Conservation (phyloP, 2,329 filamentous ascomycete species). For the Phyllosticta paracitricarpa region DNA sequence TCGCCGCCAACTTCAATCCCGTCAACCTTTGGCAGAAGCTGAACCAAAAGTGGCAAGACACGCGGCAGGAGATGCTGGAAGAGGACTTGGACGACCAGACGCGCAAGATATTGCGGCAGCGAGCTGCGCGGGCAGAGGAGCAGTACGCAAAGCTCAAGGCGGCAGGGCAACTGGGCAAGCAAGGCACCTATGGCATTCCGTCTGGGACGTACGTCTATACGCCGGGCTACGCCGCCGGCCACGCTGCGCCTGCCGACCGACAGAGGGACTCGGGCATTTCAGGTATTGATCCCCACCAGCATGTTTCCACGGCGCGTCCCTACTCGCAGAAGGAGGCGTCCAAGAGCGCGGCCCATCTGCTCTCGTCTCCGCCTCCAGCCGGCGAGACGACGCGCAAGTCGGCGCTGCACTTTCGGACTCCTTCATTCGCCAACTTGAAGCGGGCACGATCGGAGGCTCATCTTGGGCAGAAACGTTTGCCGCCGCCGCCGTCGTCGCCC, state of each 20-base stretch:
- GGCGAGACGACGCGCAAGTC: constrained; percentile 3
- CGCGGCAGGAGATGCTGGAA: constrained; percentile 9
- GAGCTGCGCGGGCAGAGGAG: constrained; percentile 21
- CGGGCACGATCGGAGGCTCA: constrained; percentile 6
- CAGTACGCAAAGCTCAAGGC: constrained; percentile 24
- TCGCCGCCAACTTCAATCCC: constrained; percentile 12
- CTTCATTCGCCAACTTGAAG: constrained; percentile 10
- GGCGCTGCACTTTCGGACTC: constrained; percentile 11
- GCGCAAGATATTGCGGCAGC: constrained; percentile 12
- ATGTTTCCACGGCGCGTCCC: not conserved
- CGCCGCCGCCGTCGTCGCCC: constrained; percentile 6
- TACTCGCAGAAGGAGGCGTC: constrained; percentile 5
- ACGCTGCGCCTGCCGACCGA: constrained; percentile 3
- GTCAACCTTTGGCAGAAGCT: constrained; percentile 11
- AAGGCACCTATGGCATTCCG: constrained; percentile 23
- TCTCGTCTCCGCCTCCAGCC: constrained; percentile 4
- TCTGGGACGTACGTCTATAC: constrained; percentile 5
- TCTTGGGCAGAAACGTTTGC: constrained; percentile 10
- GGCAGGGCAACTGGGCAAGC: constrained; percentile 22
- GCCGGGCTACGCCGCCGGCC: constrained; percentile 6
- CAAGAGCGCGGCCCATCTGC: constrained; percentile 3
- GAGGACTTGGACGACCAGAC: constrained; percentile 10
- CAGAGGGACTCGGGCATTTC: constrained; percentile 12
- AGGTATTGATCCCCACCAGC: constrained; percentile 4
- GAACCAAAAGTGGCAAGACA: constrained; percentile 8